phyloP scores from a whole-genome alignment of 163 green algal genomes.

The Scenedesmus sp. region DNA sequence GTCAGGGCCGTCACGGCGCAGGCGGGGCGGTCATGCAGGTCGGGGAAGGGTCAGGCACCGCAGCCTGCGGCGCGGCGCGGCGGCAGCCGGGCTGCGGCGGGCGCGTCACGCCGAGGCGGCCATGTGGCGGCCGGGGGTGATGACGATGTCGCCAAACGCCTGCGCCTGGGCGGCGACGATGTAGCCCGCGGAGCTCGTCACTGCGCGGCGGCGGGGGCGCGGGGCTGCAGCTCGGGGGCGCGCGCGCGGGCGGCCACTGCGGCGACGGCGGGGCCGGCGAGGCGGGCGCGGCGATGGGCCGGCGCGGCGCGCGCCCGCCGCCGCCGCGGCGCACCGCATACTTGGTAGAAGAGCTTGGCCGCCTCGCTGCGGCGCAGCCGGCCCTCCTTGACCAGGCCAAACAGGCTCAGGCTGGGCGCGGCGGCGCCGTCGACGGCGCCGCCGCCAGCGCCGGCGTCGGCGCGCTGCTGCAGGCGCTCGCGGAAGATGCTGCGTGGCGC shows the following conservation, averaged over 20 bases:
- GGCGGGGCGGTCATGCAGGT: too few relatives aligned
- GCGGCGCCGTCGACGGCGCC: neutral
- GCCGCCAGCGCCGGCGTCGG: neutral
- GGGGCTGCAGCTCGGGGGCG: neutral
- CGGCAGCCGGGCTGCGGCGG: too few relatives aligned
- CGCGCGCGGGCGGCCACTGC: neutral
- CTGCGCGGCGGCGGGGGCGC: conserved; percentile 11
- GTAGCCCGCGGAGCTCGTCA: conserved; percentile 34
- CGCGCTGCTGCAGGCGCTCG: conserved; percentile 17
- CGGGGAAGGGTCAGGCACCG: too few relatives aligned
- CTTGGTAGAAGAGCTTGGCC: conserved; percentile 51
- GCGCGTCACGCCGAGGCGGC: too few relatives aligned
- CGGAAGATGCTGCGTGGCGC: conserved; percentile 40
- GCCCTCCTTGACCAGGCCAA: conserved; percentile 23
- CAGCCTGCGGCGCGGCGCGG: too few relatives aligned
- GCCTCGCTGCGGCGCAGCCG: conserved; percentile 26
- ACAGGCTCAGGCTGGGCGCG: conserved; percentile 30
- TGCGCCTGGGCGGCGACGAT: conserved; percentile 4
- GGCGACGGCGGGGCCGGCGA: neutral
- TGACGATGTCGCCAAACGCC: conserved; percentile 36
- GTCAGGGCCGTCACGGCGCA: too few relatives aligned
- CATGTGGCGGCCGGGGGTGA: neutral
- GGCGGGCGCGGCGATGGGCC: too few relatives aligned
- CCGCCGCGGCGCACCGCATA: conserved; percentile 51
- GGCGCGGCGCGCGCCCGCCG: too few relatives aligned